Evolutionary conservation across 106 monocot species (phyloP).

Genomic region (Ottelia alismoides): DNA sequence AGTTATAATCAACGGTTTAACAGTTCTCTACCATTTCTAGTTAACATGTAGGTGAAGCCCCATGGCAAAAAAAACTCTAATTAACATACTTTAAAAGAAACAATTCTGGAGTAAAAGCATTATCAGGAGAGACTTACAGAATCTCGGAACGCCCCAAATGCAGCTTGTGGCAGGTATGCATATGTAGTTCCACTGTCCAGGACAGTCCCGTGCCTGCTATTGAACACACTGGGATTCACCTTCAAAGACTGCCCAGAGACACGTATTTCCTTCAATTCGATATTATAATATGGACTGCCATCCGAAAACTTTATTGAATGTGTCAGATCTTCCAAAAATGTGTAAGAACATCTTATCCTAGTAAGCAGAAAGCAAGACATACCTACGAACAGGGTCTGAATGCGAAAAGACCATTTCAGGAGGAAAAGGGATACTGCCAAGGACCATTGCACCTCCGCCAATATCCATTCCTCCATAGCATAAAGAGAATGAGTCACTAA

Average conservation of each 20-base stretch:
- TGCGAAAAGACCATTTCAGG: slow-evolving; percentile 56
- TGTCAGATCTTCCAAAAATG: slow-evolving; percentile 44
- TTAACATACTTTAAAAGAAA: no score
- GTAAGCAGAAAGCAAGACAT: slow-evolving; percentile 16
- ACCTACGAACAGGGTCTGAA: slow-evolving; percentile 84
- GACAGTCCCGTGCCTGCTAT: slow-evolving; percentile 71
- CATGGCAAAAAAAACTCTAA: no score
- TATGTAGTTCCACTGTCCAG: slow-evolving; percentile 99
- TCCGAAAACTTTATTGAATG: slow-evolving; percentile 67
- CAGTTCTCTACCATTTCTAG: no score
- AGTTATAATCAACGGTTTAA: no score
- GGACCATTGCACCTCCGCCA: slow-evolving; percentile 94
- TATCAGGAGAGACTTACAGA: no score
- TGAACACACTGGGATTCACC: slow-evolving; percentile 50
- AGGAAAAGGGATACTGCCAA: slow-evolving; percentile 68
- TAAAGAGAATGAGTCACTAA: slow-evolving; percentile 80
- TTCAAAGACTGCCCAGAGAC: slow-evolving; percentile 58
- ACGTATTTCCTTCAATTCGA: slow-evolving; percentile 85
- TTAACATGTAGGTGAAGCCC: no score
- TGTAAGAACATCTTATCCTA: no score
- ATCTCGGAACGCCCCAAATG: slow-evolving; percentile 66
- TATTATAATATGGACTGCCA: slow-evolving; percentile 92
- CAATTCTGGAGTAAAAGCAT: no score
- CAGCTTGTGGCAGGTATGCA: slow-evolving; percentile 80
- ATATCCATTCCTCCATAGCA: slow-evolving; percentile 98